These are phyloP conservation scores for Botrytis deweyae DNA, from an alignment of 2,329 filamentous ascomycete species.

Conservation along the genomic window DNA sequence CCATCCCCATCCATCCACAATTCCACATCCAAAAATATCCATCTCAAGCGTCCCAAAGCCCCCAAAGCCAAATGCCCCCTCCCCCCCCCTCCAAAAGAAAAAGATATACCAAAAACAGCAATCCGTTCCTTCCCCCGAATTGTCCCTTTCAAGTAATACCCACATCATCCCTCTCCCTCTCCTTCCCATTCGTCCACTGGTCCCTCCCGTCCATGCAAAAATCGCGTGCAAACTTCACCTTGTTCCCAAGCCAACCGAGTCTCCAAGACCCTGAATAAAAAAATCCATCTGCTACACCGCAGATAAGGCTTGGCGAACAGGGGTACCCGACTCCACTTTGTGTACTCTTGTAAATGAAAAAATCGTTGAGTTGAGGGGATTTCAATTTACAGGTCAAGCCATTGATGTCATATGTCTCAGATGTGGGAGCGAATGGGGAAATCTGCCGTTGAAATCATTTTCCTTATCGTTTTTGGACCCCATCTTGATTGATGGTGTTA, in stretches of 20 bases:
- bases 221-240: not conserved
- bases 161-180: not conserved
- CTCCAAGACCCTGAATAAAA: not conserved
- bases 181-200: not conserved
- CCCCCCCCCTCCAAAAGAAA: not conserved
- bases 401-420: constrained; percentile 12
- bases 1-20: too few relatives aligned
- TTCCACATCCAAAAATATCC: not conserved
- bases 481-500: not conserved
- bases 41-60: not conserved
- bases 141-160: not conserved
- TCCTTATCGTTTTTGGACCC: not conserved
- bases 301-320: not conserved
- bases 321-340: not conserved
- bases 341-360: not conserved
- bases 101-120: not conserved
- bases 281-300: not conserved
- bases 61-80: not conserved
- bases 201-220: not conserved
- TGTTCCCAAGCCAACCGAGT: not conserved
- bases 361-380: not conserved
- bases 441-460: not conserved
- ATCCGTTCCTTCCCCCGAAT: not conserved
- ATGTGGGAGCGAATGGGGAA: not conserved
- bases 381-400: not conserved